These are phyloP conservation scores for Podaxis sp. DNA, from an alignment of 768 basidiomycete genomes.

Conservation along the genomic window DNA sequence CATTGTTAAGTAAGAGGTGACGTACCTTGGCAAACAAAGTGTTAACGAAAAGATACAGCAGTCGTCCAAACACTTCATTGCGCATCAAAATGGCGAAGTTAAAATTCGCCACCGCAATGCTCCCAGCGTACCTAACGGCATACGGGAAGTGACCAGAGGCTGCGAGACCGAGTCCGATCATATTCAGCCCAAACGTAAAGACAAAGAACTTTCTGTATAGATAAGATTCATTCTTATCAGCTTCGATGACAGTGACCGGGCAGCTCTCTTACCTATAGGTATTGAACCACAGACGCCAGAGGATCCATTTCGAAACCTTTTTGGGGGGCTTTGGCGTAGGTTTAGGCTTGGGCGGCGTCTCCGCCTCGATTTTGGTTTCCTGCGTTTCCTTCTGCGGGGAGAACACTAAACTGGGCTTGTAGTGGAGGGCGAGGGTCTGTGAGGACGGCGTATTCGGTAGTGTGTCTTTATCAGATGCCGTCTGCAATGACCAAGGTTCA, in stretches of 20 bases:
- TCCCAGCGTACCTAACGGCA: slow-evolving; percentile 57
- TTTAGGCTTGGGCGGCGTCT: slow-evolving; percentile 33
- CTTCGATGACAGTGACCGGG: background rate
- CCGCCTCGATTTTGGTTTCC: slow-evolving; percentile 28
- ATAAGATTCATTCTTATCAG: background rate
- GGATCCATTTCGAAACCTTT: slow-evolving; percentile 58
- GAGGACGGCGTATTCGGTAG: slow-evolving; percentile 24
- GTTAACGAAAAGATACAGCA: slow-evolving; percentile 66
- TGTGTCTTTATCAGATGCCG: slow-evolving; percentile 36
- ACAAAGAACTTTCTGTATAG: slow-evolving; percentile 64
- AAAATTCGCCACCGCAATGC: slow-evolving; percentile 70
- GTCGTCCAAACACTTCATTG: slow-evolving; percentile 75
- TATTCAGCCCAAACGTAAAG: slow-evolving; percentile 58
- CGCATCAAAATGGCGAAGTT: slow-evolving; percentile 73
- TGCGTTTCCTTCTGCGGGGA: slow-evolving; percentile 35
- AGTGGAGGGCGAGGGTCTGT: slow-evolving; percentile 8
- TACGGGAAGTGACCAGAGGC: slow-evolving; percentile 68
- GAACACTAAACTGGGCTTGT: slow-evolving; percentile 16
- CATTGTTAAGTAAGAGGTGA: background rate
- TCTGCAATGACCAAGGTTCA: slow-evolving; percentile 39
- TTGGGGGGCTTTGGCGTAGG: slow-evolving; percentile 41
- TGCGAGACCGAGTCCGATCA: slow-evolving; percentile 61
- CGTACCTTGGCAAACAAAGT: slow-evolving; percentile 68
- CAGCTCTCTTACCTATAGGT: slow-evolving; percentile 53
- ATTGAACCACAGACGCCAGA: slow-evolving; percentile 69